phyloP scores from a whole-genome alignment of 2,329 filamentous ascomycete genomes.

The Rachicladosporium sp. region DNA sequence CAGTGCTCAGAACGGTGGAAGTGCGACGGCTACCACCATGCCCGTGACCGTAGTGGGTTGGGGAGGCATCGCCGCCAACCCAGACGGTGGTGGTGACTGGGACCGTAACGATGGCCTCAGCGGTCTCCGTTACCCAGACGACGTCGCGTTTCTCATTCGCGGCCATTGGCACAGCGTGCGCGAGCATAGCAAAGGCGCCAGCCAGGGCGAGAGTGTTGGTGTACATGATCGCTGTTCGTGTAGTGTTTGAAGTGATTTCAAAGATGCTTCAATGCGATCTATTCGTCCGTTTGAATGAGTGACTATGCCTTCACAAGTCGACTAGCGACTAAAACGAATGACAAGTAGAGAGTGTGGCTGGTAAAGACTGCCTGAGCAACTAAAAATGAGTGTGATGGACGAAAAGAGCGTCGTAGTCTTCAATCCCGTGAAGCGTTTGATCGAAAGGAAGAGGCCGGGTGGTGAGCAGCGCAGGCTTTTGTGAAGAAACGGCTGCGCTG shows the following conservation, averaged over 20 bases:
- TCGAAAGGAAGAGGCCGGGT: not conserved
- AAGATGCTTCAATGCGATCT: conserved; percentile 1
- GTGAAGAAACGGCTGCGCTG: no score
- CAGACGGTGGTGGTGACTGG: conserved; percentile 38
- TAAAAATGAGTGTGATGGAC: conserved; percentile 5
- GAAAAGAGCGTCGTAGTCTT: conserved; percentile 6
- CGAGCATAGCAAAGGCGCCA: conserved; percentile 18
- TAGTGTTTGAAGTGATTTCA: conserved; percentile 1
- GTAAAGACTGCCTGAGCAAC: conserved; percentile 5
- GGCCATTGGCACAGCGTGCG: conserved; percentile 20
- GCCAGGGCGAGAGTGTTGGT: conserved; percentile 17
- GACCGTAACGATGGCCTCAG: conserved; percentile 37
- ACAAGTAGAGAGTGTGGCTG: conserved; percentile 1
- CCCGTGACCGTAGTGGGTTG: conserved; percentile 15
- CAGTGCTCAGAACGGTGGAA: conserved; percentile 5
- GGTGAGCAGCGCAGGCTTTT: no score
- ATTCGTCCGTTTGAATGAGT: conserved; percentile 3
- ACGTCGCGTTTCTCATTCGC: conserved; percentile 28
- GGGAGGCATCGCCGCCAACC: conserved; percentile 24
- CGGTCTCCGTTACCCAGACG: conserved; percentile 38
- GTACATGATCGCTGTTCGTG: conserved; percentile 14
- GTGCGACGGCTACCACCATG: conserved; percentile 1
- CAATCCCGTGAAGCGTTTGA: conserved; percentile 7
- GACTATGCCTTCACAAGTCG: conserved; percentile 3
- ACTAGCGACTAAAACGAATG: conserved; percentile 5